Evolutionary conservation across 805 yeast species (phyloP).

Genomic region (Yueomyces sinensis): DNA sequence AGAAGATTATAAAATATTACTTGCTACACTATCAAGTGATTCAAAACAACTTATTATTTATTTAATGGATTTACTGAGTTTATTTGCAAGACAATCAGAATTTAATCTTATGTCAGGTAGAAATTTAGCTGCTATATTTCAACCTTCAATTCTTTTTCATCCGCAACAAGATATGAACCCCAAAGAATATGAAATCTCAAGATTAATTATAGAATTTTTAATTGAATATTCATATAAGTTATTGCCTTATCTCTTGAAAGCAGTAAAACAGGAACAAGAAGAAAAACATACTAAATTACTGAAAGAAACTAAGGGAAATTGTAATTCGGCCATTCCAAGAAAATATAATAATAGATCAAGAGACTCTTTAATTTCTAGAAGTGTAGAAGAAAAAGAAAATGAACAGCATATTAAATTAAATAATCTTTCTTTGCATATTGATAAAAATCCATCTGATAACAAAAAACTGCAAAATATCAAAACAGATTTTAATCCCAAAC

Average conservation of each 20-base stretch:
- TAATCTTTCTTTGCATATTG: not conserved
- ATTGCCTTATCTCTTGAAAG: constrained; percentile 39
- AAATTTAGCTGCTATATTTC: constrained; percentile 90
- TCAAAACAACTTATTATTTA: constrained; percentile 76
- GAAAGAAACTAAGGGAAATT: not conserved
- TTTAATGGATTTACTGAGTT: constrained; percentile 70
- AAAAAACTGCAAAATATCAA: no score
- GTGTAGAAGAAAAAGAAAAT: not conserved
- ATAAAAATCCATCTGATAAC: not conserved
- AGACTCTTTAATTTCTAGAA: not conserved
- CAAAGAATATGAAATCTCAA: constrained; percentile 78
- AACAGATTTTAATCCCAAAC: not conserved
- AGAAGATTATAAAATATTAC: constrained; percentile 53
- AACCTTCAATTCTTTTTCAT: constrained; percentile 89
- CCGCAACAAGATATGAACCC: constrained; percentile 89
- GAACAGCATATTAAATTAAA: not conserved
- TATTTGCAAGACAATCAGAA: constrained; percentile 67
- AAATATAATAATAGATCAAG: not conserved
- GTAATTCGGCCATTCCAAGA: not conserved
- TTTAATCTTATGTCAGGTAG: constrained; percentile 84
- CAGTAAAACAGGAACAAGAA: constrained; percentile 17
- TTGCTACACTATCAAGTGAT: constrained; percentile 59
- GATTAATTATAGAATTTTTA: constrained; percentile 76
- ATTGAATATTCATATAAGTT: constrained; percentile 75
- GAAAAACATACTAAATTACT: not conserved